Percentiles rank a stretch among this genome's conserved stretches.
Conservation (phyloP, 2,329 filamentous ascomycete genomes). For the Paracamarosporium sp. region DNA sequence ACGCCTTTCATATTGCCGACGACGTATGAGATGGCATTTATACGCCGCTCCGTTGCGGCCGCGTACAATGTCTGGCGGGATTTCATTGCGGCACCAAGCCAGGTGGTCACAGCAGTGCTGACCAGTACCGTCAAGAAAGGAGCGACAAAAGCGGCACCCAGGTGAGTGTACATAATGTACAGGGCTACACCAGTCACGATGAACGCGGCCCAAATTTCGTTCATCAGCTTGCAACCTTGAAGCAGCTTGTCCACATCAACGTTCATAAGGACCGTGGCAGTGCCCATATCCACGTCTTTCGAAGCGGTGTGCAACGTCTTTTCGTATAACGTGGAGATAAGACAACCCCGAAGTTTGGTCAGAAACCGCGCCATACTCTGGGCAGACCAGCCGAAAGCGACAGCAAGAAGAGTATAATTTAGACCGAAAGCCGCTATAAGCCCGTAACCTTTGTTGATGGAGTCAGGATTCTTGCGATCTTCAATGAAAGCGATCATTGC, state of each 20-base stretch:
- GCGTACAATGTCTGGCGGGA: slow-evolving; percentile 25
- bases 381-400: slow-evolving; percentile 29
- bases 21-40: slow-evolving; percentile 26
- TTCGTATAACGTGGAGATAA: slow-evolving; percentile 33
- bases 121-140: slow-evolving; percentile 25
- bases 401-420: slow-evolving; percentile 26
- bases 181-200: slow-evolving; percentile 24
- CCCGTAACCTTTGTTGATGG: slow-evolving; percentile 27
- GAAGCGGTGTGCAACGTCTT: slow-evolving; percentile 25
- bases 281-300: slow-evolving; percentile 20
- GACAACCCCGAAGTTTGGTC: slow-evolving; percentile 28
- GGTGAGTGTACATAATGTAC: slow-evolving; percentile 32
- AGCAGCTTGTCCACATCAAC: slow-evolving; percentile 38
- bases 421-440: slow-evolving; percentile 34
- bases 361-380: slow-evolving; percentile 28
- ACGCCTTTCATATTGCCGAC: slow-evolving; percentile 31
- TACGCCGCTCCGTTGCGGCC: slow-evolving; percentile 26
- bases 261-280: slow-evolving; percentile 36
- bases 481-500: slow-evolving; percentile 27
- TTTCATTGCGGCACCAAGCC: slow-evolving; percentile 22
- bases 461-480: slow-evolving; percentile 8
- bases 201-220: slow-evolving; percentile 32
- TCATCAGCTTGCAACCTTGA: slow-evolving; percentile 20
- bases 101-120: slow-evolving; percentile 13
- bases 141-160: slow-evolving; percentile 28